Conservation (phyloP, 2,329 filamentous ascomycete genomes). For the Xylariales sp. region DNA sequence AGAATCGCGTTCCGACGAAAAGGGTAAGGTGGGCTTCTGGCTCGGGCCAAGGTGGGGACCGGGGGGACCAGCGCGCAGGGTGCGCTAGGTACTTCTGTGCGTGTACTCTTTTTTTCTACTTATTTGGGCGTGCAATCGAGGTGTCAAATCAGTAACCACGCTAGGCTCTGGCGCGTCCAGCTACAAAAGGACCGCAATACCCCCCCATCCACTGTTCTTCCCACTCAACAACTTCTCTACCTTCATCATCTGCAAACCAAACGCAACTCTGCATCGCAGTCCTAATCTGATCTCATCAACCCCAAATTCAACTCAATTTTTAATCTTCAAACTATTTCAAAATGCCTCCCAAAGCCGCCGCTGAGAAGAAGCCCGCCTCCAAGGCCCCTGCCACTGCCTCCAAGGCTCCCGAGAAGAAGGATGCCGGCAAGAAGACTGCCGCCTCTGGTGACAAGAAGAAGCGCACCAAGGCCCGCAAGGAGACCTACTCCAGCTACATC, state of each 20-base stretch:
- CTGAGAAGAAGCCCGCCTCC: constrained; percentile 97
- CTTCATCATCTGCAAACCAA: constrained; percentile 26
- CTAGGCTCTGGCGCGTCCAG: constrained; percentile 47
- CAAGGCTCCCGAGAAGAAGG: constrained; percentile 89
- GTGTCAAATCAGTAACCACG: constrained; percentile 53
- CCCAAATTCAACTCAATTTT: constrained; percentile 12
- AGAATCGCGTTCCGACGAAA: too few relatives aligned
- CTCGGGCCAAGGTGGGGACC: background rate
- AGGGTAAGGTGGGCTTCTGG: background rate
- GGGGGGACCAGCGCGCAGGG: too few relatives aligned
- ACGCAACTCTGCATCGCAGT: too few relatives aligned
- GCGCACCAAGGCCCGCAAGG: constrained; percentile 99
- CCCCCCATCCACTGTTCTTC: constrained; percentile 36
- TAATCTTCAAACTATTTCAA: constrained; percentile 35
- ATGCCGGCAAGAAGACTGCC: constrained; percentile 99
- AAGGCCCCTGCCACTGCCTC: constrained; percentile 81
- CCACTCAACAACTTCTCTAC: constrained; percentile 39
- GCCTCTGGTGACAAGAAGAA: constrained; percentile 99
- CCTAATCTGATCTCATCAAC: constrained; percentile 15
- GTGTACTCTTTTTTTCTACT: background rate
- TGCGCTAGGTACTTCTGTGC: background rate
- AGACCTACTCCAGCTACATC: constrained; percentile 99
- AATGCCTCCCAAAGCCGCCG: constrained; percentile 97
- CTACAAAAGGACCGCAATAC: constrained; percentile 59
- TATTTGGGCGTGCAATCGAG: constrained; percentile 7